Base-by-base conservation (phyloP, 768 basidiomycete species). In the Trichaptum fuscoviolaceum region DNA sequence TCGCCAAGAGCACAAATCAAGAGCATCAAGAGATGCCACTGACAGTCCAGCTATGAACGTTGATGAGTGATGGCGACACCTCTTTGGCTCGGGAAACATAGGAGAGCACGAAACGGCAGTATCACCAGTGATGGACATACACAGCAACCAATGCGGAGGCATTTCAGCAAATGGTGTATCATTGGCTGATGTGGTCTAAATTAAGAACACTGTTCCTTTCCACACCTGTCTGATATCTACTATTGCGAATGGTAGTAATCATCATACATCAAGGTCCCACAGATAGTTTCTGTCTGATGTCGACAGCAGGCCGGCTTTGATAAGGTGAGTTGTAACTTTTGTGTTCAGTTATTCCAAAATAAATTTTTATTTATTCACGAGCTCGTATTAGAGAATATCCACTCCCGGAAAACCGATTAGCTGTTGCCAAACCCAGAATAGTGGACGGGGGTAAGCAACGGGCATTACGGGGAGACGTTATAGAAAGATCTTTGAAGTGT, bases 101-200 rank as follows among this genome's bases (percentile, higher is more conserved):
- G 42, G 42, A 52, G 42, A 52, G 20, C 42, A 52, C 42, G 42
- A 52, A 52, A 52, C 42, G 42, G 42, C 10, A 52, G 30, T 20
- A 20, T 52, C 42, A 20, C 42, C 42, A 20, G 42, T 52, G 42
- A 52, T 52, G 42, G 42, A 52, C 42, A 52, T 52, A 20, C 15
- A 52, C 42, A 52, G 42, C 42, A 52, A 52, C 42, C 42, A 52
- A 52, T 52, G 42, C 42, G 42, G 42, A 52, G 42, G 42, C 42
- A 52, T 6, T 52, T 52, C 42, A 52, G 42, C 5, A 52, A 52
- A 52, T 52, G 12, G 42, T 20, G 12, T 52, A 52, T 52, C 42
- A 52, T 52, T 52, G 42, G 42, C 42, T 52, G 42, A 52, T 20
- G 12, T 20, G 10, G 3, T 52, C 42, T 52, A 52, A 52, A 15